These are phyloP conservation scores for Dactylonectria macrodidyma DNA, from an alignment of 2,329 filamentous ascomycete genomes.

Conservation along the genomic window DNA sequence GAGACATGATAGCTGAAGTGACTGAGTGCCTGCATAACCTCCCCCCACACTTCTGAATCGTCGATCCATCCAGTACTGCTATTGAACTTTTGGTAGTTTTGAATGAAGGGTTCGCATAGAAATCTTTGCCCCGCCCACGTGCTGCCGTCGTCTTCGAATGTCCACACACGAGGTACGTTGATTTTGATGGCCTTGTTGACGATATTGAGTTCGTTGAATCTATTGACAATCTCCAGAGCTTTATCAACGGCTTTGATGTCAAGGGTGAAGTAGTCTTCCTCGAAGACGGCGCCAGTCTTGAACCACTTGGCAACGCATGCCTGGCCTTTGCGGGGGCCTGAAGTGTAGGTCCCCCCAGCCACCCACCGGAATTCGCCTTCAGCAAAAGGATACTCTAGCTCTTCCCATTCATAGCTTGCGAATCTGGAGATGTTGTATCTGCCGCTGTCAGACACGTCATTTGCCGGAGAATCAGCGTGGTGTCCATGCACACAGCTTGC, in stretches of 20 bases:
- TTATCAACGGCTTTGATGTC: constrained; percentile 56
- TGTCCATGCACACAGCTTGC: constrained; percentile 32
- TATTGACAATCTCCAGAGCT: constrained; percentile 53
- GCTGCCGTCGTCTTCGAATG: constrained; percentile 18
- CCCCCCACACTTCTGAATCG: constrained; percentile 47
- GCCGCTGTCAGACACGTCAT: constrained; percentile 19
- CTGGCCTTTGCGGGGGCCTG: constrained; percentile 50
- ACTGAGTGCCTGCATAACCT: constrained; percentile 60
- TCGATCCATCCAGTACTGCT: constrained; percentile 59
- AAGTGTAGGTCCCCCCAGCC: constrained; percentile 47
- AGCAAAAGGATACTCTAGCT: constrained; percentile 26
- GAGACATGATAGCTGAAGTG: constrained; percentile 60
- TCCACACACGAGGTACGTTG: constrained; percentile 55
- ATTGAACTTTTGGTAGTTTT: constrained; percentile 61
- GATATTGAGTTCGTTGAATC: constrained; percentile 52
- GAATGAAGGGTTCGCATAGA: constrained; percentile 57
- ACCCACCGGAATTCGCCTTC: constrained; percentile 36
- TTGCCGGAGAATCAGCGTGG: constrained; percentile 6
- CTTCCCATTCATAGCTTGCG: not conserved
- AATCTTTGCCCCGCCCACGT: constrained; percentile 37
- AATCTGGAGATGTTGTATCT: constrained; percentile 33
- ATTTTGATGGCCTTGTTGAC: constrained; percentile 52
- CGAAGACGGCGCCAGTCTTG: constrained; percentile 54
- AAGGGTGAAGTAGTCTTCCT: constrained; percentile 52
- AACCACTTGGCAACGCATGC: constrained; percentile 57